Conservation (phyloP, 805 yeast genomes). For the Kuraishia capsulata region DNA sequence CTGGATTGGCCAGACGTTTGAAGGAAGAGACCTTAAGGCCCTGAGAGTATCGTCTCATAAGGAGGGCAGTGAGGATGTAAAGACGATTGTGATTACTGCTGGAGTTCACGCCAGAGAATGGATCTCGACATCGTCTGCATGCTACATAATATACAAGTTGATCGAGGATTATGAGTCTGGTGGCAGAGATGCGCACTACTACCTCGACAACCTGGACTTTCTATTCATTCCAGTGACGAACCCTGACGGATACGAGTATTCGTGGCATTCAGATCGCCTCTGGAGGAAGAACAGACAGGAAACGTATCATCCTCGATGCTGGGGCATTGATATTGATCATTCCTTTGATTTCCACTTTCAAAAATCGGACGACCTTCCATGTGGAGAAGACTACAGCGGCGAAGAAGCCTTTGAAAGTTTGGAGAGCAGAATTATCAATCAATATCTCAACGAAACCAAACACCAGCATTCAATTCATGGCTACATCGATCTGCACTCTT, state of each 20-base stretch:
- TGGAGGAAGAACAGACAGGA: slow-evolving; percentile 89
- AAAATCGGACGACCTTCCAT: slow-evolving; percentile 51
- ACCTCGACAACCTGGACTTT: slow-evolving; percentile 55
- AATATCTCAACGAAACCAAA: slow-evolving; percentile 37
- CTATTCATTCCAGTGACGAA: slow-evolving; percentile 76
- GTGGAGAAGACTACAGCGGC: slow-evolving; percentile 81
- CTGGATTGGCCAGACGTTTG: slow-evolving; percentile 66
- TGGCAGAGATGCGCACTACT: slow-evolving; percentile 30
- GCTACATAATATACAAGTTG: slow-evolving; percentile 44
- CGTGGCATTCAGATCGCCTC: slow-evolving; percentile 73
- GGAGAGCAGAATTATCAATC: slow-evolving; percentile 43
- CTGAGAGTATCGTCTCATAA: slow-evolving; percentile 47
- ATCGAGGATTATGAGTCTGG: slow-evolving; percentile 34
- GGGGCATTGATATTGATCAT: slow-evolving; percentile 83
- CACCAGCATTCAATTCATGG: slow-evolving; percentile 58
- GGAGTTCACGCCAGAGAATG: slow-evolving; percentile 91
- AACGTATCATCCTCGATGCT: slow-evolving; percentile 55
- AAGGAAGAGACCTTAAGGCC: slow-evolving; percentile 63
- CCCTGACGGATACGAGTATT: slow-evolving; percentile 84
- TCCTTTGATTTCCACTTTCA: slow-evolving; percentile 73
- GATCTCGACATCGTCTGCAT: slow-evolving; percentile 66
- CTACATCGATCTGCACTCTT: slow-evolving; percentile 76
- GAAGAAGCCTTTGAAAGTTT: slow-evolving; percentile 59
- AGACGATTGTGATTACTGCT: slow-evolving; percentile 69
- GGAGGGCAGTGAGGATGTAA: slow-evolving; percentile 25